Base-by-base conservation (phyloP, 1,284 basidiomycete genomes). In the Mycosarcoma maydis region DNA sequence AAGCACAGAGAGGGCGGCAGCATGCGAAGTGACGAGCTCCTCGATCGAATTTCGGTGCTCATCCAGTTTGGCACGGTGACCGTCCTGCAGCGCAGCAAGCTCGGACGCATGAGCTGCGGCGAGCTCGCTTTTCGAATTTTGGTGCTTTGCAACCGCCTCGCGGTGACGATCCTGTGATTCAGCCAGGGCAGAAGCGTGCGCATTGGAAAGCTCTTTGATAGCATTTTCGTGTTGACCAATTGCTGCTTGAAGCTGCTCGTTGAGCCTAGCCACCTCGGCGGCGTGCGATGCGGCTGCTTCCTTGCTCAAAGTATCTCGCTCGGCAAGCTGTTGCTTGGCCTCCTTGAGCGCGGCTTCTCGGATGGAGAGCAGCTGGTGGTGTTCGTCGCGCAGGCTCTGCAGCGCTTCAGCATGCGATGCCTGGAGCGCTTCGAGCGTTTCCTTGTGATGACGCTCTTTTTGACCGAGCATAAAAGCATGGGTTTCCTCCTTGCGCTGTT, bases 361-460 rank as follows among this genome's bases (percentile, higher is more conserved):
- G 29, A 56, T 47, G 22, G 48, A 56, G 7, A 70, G 41, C 32
- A 57, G 22, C 36, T 70, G 51, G 9, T 27, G 44, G 38, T 64
- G 56, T 32, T 69, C 66, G n/a, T 57, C 45, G 32, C 59, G 55
- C 32, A 62, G 39, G n/a, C 48, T 36, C 8, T 50, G 51, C 32
- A 64, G 34, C 14, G 48, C 30, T 6, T 39, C 53, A 7, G 50
- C 59, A 27, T 77, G 58, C 14, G 59, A 40, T 9, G 51, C 40
- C 24, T 73, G 30, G 23, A 71, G 34, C 7, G 51, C 56, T 3
- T 65, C 52, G 42, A 73, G 24, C 22, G 36, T 26, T 13, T 61
- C 71, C 27, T 52, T 37, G 46, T 70, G 62, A 38, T 72, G 51
- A n/a, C 61, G 50, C 17, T 75, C 67, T 44, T 64, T 70, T 41